Evolutionary conservation across 805 yeast genomes (phyloP).

Genomic region (Candida corydali): DNA sequence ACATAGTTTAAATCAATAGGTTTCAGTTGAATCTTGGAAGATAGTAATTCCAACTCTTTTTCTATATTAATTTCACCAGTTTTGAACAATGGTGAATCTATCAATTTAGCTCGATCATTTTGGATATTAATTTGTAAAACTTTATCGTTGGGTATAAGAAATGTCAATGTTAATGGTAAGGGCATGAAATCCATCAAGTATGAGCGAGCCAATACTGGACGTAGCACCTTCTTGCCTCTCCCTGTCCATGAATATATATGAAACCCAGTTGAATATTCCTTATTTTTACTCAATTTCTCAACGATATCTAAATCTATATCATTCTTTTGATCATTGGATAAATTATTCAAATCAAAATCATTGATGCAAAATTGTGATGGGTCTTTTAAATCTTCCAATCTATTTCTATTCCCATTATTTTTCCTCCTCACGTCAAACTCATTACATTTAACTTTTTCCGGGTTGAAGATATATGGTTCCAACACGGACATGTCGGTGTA

Average conservation of each 20-base stretch:
- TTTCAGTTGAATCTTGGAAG: constrained; percentile 1
- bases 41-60: constrained; percentile 12
- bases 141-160: constrained; percentile 21
- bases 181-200: constrained; percentile 41
- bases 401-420: constrained; percentile 8
- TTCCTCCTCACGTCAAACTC: constrained; percentile 15
- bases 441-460: constrained; percentile 16
- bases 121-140: constrained; percentile 13
- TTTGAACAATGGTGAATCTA: not conserved
- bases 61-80: constrained; percentile 13
- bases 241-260: constrained; percentile 34
- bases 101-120: not conserved
- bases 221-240: constrained; percentile 22
- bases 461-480: constrained; percentile 12
- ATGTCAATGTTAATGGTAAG: constrained; percentile 29
- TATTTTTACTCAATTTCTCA: not conserved
- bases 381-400: constrained; percentile 11
- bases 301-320: not conserved
- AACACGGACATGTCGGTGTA: constrained; percentile 21
- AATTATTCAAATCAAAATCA: constrained; percentile 18
- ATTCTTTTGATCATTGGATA: not conserved
- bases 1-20: constrained; percentile 7
- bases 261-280: constrained; percentile 27
- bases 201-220: constrained; percentile 32
- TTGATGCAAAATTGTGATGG: constrained; percentile 21